Evolutionary conservation across 2,329 filamentous ascomycete species (phyloP).

Genomic region (Falciphora oryzae): DNA sequence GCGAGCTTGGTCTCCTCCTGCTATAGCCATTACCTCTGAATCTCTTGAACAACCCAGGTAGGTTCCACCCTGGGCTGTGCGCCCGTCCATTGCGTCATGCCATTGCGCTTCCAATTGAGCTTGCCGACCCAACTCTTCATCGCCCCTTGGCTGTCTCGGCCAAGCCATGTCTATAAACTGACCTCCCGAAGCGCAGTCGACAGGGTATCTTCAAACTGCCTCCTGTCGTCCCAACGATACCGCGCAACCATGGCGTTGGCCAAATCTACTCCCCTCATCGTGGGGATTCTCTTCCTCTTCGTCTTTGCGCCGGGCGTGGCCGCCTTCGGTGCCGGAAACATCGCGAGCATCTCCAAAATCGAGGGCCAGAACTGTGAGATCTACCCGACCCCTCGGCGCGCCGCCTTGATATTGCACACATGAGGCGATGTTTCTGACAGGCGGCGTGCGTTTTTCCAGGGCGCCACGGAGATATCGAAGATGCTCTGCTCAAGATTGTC

Average conservation of each 20-base stretch:
- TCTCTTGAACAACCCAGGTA: background rate
- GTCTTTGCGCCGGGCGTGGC: slow-evolving; percentile 61
- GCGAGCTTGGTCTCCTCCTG: background rate
- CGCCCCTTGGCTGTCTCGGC: background rate
- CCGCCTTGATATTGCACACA: background rate
- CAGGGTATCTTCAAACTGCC: background rate
- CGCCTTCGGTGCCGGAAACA: slow-evolving; percentile 86
- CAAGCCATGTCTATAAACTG: background rate
- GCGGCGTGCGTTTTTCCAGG: slow-evolving; percentile 33
- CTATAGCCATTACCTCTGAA: background rate
- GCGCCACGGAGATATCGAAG: slow-evolving; percentile 90
- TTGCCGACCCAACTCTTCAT: background rate
- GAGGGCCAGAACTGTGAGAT: slow-evolving; percentile 74
- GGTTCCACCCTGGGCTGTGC: background rate
- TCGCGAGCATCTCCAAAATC: slow-evolving; percentile 71
- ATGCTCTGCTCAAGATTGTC: slow-evolving; percentile 68
- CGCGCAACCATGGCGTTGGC: slow-evolving; percentile 38
- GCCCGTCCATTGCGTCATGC: background rate
- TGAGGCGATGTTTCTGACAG: background rate
- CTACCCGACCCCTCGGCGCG: background rate
- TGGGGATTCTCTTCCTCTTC: slow-evolving; percentile 57
- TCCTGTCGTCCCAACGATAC: background rate
- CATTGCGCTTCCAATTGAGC: background rate
- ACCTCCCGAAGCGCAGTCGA: background rate
- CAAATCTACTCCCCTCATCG: slow-evolving; percentile 43